A percentile compares a stretch with the other conserved stretches of the same genome.
These are phyloP conservation scores for Kluyveromyces wickerhamii DNA, from an alignment of 805 yeast genomes.

Conservation along the genomic window DNA sequence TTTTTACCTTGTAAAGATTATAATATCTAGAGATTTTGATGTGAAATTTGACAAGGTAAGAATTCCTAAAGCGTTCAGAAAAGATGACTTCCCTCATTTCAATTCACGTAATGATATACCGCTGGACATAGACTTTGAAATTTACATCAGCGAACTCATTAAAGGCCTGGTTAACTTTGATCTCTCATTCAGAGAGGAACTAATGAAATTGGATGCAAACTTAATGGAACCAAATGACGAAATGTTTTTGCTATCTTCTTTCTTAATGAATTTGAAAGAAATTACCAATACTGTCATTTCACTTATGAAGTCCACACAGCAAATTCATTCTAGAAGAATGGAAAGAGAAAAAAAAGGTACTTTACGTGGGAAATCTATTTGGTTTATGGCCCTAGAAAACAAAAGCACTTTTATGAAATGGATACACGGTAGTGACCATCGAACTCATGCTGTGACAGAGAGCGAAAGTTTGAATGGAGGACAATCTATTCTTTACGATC, in stretches of 20 bases:
- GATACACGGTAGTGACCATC: slow-evolving; percentile 21
- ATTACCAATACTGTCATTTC: slow-evolving; percentile 27
- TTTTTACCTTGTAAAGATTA: slow-evolving; percentile 27
- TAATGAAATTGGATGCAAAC: slow-evolving; percentile 26
- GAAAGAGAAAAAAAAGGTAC: slow-evolving; percentile 30
- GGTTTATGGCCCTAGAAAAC: slow-evolving; percentile 37
- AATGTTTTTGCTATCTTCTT: slow-evolving; percentile 42
- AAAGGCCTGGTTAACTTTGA: slow-evolving; percentile 32
- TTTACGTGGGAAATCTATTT: slow-evolving; percentile 32
- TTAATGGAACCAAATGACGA: slow-evolving; percentile 40
- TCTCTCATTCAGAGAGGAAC: slow-evolving; percentile 27
- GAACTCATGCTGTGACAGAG: slow-evolving; percentile 22
- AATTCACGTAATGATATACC: slow-evolving; percentile 15
- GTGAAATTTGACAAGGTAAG: slow-evolving; percentile 25
- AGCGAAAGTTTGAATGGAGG: slow-evolving; percentile 32
- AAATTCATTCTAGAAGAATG: slow-evolving; percentile 26
- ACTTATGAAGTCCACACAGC: slow-evolving; percentile 28
- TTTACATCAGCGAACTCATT: slow-evolving; percentile 18
- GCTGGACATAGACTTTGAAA: slow-evolving; percentile 22
- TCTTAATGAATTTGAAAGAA: slow-evolving; percentile 40
- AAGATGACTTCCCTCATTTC: slow-evolving; percentile 9
- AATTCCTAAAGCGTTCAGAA: slow-evolving; percentile 13
- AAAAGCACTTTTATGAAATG: slow-evolving; percentile 31
- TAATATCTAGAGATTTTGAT: slow-evolving; percentile 35
- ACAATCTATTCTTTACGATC: slow-evolving; percentile 4